Evolutionary conservation across 257 asterid species (phyloP).

Genomic region (Ligustrum vulgare): DNA sequence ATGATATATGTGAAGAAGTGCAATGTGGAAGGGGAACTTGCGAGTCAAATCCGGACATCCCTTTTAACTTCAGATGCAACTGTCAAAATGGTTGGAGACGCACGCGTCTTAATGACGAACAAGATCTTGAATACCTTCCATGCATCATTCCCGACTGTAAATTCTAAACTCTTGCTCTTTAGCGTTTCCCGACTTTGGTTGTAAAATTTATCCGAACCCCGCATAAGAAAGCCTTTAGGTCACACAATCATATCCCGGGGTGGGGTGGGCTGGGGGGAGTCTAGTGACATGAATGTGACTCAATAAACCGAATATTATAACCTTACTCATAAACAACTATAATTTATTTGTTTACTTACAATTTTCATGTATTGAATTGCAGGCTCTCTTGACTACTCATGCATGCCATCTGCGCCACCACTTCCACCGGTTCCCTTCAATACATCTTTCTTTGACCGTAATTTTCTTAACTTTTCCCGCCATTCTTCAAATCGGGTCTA

Average conservation of each 20-base stretch:
- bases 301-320: no score
- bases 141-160: conserved; percentile 72
- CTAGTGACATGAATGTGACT: no score
- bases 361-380: conserved; percentile 6
- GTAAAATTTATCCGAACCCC: no score
- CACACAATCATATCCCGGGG: not conserved
- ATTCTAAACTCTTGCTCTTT: no score
- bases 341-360: not conserved
- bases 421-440: conserved; percentile 54
- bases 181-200: no score
- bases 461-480: not conserved
- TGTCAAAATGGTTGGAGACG: conserved; percentile 70
- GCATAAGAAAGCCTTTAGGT: no score
- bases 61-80: conserved; percentile 57
- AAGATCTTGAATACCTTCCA: conserved; percentile 52
- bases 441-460: conserved; percentile 64
- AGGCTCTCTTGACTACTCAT: conserved; percentile 78
- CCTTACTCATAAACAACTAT: no score
- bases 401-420: conserved; percentile 76
- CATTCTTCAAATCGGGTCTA: not conserved
- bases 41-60: conserved; percentile 36
- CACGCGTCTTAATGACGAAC: conserved; percentile 40
- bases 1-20: conserved; percentile 52
- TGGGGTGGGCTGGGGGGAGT: no score
- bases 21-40: conserved; percentile 81